Percentiles rank a stretch among this genome's conserved stretches.
phyloP scores from a whole-genome alignment of 164 flowering plant genomes.

The grape (Vitis vinifera) region DNA sequence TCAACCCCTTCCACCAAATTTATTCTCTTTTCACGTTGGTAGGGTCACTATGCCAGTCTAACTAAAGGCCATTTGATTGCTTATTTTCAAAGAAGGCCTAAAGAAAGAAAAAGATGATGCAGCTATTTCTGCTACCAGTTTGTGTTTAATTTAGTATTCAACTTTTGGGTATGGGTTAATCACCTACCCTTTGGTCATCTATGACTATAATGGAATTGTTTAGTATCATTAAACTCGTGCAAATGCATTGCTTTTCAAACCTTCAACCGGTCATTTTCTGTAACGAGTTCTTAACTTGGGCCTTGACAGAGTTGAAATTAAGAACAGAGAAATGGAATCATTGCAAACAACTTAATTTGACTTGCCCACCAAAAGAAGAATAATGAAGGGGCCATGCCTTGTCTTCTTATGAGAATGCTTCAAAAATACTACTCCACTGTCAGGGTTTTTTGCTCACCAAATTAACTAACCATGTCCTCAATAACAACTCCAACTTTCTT shows the following conservation, averaged over 20 bases:
- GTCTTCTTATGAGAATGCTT: slow-evolving; percentile 10
- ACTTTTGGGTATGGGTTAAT: no score
- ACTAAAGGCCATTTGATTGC: slow-evolving; percentile 2
- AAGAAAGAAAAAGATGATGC: neutral
- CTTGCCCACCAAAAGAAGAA: neutral
- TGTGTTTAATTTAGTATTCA: no score
- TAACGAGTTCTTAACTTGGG: no score
- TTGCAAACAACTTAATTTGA: no score
- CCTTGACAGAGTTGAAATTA: no score
- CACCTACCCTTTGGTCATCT: no score
- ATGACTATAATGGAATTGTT: no score
- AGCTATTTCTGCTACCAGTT: no score
- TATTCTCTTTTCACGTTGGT: neutral
- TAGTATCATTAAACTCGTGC: no score
- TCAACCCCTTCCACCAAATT: slow-evolving; percentile 25
- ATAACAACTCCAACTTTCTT: slow-evolving; percentile 20
- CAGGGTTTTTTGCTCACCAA: slow-evolving; percentile 27
- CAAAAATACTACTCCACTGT: slow-evolving; percentile 24
- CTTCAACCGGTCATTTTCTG: no score
- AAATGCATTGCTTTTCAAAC: no score
- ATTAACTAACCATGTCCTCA: slow-evolving; percentile 21
- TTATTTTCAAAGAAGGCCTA: neutral
- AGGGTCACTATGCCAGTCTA: neutral
- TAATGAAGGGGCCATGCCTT: neutral
- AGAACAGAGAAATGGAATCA: no score